Conservation (phyloP, 495 filamentous ascomycete species). For the Penicillium roqueforti region DNA sequence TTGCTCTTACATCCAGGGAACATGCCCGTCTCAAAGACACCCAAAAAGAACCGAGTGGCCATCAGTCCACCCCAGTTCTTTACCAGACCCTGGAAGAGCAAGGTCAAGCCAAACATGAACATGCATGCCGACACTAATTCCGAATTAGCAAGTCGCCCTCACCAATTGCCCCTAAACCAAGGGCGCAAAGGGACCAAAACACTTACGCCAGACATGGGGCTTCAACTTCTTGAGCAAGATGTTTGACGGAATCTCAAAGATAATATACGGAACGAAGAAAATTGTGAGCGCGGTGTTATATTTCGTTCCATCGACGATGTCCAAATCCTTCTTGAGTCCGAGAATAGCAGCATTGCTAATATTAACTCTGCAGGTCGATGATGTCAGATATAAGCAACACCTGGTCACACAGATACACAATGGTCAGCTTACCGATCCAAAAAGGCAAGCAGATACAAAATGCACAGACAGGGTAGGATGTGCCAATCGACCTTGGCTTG, state of each 20-base stretch:
- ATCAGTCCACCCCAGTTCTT: conserved; percentile 74
- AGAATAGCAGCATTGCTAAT: conserved; percentile 63
- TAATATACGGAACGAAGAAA: conserved; percentile 90
- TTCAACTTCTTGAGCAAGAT: conserved; percentile 76
- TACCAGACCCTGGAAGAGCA: conserved; percentile 75
- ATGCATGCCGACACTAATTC: conserved; percentile 64
- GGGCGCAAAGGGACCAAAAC: neutral
- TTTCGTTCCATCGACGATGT: conserved; percentile 51
- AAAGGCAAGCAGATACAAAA: conserved; percentile 85
- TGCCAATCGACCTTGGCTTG: conserved; percentile 74
- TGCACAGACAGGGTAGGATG: conserved; percentile 74
- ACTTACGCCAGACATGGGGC: conserved; percentile 72
- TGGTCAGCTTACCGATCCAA: conserved; percentile 60
- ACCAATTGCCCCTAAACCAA: neutral
- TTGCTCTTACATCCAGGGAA: conserved; percentile 60
- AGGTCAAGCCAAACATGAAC: conserved; percentile 75
- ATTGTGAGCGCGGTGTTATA: conserved; percentile 80
- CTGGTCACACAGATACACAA: neutral
- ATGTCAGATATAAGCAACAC: conserved; percentile 8
- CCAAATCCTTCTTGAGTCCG: conserved; percentile 60
- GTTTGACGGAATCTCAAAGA: conserved; percentile 87
- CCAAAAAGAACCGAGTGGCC: conserved; percentile 80
- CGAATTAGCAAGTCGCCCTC: neutral
- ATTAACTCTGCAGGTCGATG: conserved; percentile 48
- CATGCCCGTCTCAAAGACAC: conserved; percentile 84